These are phyloP conservation scores for Pueraria montana DNA, from an alignment of 306 rosid species.

Conservation along the genomic window DNA sequence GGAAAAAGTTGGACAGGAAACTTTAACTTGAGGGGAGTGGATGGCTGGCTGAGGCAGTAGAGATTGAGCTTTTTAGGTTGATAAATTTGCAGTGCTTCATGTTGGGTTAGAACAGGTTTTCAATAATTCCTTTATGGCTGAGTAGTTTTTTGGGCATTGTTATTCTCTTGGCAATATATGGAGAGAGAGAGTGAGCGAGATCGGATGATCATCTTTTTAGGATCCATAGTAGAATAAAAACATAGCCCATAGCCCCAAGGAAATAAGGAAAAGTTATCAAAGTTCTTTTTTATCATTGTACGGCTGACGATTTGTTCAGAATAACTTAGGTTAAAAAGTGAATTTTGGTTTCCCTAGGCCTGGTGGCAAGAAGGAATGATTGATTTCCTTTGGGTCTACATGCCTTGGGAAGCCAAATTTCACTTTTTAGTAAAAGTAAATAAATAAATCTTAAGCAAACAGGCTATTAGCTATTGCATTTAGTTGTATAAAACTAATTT, in stretches of 20 bases:
- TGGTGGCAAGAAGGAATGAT: neutral
- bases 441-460: neutral
- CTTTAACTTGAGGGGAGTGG: slow-evolving; percentile 27
- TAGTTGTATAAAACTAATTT: neutral
- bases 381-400: slow-evolving; percentile 4
- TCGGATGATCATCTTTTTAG: slow-evolving; percentile 11
- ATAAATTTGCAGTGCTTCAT: neutral
- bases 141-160: neutral
- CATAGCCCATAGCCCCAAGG: slow-evolving; percentile 4
- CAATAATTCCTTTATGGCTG: slow-evolving; percentile 9
- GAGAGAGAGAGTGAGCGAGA: neutral
- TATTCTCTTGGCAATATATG: slow-evolving; percentile 3
- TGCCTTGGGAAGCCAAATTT: neutral
- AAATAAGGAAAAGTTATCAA: slow-evolving; percentile 1
- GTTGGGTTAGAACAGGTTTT: neutral
- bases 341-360: slow-evolving; percentile 22
- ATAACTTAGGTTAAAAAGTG: slow-evolving; percentile 7
- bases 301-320: slow-evolving; percentile 34
- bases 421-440: neutral
- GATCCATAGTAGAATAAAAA: slow-evolving; percentile 12
- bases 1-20: slow-evolving; percentile 22
- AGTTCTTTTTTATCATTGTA: slow-evolving; percentile 21
- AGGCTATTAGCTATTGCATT: slow-evolving; percentile 27
- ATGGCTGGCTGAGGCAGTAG: slow-evolving; percentile 27
- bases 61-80: neutral